Conservation (phyloP, 2,329 filamentous ascomycete species). For the Neonectria punicea region DNA sequence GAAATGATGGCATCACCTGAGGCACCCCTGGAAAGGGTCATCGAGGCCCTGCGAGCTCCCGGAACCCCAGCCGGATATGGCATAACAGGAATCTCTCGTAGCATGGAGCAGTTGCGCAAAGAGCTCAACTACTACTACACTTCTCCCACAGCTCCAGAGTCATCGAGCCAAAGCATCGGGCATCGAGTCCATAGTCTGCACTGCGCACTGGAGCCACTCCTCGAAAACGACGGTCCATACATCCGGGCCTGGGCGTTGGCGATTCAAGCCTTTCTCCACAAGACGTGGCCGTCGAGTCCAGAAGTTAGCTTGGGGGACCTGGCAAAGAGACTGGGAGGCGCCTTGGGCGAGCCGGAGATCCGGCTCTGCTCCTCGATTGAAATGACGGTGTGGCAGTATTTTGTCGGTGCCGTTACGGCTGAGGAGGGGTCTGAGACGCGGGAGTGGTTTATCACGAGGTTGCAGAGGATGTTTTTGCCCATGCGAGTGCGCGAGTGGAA, state of each 20-base stretch:
- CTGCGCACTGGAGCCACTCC: conserved; percentile 12
- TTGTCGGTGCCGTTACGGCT: conserved; percentile 31
- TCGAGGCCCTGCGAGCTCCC: conserved; percentile 25
- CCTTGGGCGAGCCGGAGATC: conserved; percentile 17
- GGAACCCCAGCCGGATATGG: neutral
- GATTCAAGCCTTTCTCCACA: conserved; percentile 21
- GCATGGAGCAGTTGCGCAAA: neutral
- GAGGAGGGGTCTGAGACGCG: neutral
- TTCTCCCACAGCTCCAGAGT: neutral
- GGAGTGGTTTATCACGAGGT: conserved; percentile 14
- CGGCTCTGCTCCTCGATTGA: conserved; percentile 33
- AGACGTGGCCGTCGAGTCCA: conserved; percentile 20
- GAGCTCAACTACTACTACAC: conserved; percentile 5
- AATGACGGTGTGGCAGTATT: conserved; percentile 35
- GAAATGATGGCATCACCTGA: conserved; percentile 14
- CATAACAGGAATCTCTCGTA: conserved; percentile 9
- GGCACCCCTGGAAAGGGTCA: conserved; percentile 22
- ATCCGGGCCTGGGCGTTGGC: conserved; percentile 25
- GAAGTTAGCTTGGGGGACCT: neutral
- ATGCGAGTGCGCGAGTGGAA: neutral
- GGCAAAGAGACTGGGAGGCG: conserved; percentile 19
- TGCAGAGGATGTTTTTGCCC: conserved; percentile 10
- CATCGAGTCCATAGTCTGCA: conserved; percentile 19
- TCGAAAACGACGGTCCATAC: conserved; percentile 20
- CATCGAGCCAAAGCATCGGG: neutral